phyloP scores from a whole-genome alignment of 2,329 filamentous ascomycete species.

The Epichloe hybrida region DNA sequence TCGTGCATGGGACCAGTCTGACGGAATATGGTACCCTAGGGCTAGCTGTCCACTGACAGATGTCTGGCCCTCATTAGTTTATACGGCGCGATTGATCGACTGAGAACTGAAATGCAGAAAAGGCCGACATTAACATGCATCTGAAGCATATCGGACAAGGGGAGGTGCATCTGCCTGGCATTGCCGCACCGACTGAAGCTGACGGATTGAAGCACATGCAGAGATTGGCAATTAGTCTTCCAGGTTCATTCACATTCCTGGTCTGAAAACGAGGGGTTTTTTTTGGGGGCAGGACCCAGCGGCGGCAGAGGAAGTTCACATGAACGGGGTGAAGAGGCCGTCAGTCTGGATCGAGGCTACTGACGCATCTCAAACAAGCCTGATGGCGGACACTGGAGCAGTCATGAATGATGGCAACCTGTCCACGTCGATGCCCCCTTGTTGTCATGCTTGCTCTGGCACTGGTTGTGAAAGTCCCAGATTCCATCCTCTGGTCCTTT shows the following conservation, averaged over 20 bases:
- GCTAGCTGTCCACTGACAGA: background rate
- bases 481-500: too few species aligned
- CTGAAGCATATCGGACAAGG: too few species aligned
- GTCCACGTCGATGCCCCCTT: background rate
- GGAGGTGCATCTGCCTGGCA: background rate
- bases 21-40: background rate
- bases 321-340: too few species aligned
- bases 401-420: background rate
- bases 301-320: background rate
- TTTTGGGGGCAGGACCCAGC: background rate
- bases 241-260: background rate
- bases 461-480: too few species aligned
- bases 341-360: background rate
- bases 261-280: background rate
- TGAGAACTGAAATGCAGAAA: too few species aligned
- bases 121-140: background rate
- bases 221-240: background rate
- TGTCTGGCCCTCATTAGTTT: background rate
- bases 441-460: too few species aligned
- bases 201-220: background rate
- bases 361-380: background rate
- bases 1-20: background rate
- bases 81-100: too few species aligned
- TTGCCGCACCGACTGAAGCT: background rate
- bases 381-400: background rate